These are phyloP conservation scores for Orobanche coerulescens DNA, from an alignment of 257 asterid genomes.

Conservation along the genomic window DNA sequence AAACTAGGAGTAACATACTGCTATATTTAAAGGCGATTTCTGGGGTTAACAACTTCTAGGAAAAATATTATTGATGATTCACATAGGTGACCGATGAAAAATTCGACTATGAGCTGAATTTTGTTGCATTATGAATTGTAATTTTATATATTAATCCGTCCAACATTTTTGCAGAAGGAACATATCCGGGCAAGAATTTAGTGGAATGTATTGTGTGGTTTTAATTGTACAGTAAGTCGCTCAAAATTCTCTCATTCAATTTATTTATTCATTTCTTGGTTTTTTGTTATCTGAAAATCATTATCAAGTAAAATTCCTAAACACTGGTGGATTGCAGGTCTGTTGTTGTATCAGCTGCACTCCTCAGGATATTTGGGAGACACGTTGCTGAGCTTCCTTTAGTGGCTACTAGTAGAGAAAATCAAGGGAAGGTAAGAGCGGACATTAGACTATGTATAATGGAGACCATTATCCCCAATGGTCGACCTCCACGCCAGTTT, in stretches of 20 bases:
- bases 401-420: constrained; percentile 80
- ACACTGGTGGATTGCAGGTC: constrained; percentile 43
- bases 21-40: neutral
- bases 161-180: constrained; percentile 66
- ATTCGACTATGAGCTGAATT: neutral
- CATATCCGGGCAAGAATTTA: constrained; percentile 96
- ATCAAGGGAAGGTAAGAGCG: constrained; percentile 82
- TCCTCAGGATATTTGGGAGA: constrained; percentile 78
- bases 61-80: neutral
- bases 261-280: neutral
- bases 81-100: neutral
- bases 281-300: neutral
- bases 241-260: neutral
- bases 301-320: neutral
- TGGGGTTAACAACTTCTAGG: neutral
- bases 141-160: neutral
- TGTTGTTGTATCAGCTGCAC: constrained; percentile 91
- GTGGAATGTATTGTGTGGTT: constrained; percentile 95
- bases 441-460: too few species aligned
- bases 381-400: constrained; percentile 97
- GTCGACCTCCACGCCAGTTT: too few species aligned
- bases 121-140: neutral
- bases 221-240: constrained; percentile 68
- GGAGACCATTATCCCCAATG: too few species aligned
- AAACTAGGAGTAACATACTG: neutral